These are phyloP conservation scores for Populus pruinosa DNA, from an alignment of 345 rosid genomes.

Conservation along the genomic window DNA sequence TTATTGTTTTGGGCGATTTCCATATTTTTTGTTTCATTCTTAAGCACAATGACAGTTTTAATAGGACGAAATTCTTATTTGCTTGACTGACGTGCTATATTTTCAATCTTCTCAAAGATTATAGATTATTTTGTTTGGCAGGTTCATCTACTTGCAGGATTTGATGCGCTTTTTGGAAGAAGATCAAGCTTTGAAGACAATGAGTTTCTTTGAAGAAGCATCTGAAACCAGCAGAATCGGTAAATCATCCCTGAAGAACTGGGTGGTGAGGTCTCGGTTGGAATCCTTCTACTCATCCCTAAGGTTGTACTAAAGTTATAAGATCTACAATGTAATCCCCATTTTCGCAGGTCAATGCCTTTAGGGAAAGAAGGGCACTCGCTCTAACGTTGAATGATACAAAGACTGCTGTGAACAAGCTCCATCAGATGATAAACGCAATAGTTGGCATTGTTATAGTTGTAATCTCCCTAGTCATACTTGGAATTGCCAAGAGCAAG, in stretches of 20 bases:
- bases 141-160: slow-evolving; percentile 67
- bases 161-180: slow-evolving; percentile 63
- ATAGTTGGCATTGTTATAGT: slow-evolving; percentile 41
- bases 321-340: neutral
- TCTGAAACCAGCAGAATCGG: slow-evolving; percentile 54
- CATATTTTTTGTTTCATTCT: too few species aligned
- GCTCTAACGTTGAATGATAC: slow-evolving; percentile 89
- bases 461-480: slow-evolving; percentile 68
- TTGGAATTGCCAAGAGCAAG: slow-evolving; percentile 68
- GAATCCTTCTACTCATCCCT: neutral
- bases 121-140: slow-evolving; percentile 12
- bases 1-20: neutral
- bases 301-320: neutral
- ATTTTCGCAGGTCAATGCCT: slow-evolving; percentile 61
- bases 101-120: neutral
- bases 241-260: slow-evolving; percentile 70
- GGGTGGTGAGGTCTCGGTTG: slow-evolving; percentile 62
- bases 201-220: slow-evolving; percentile 71
- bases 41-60: too few species aligned
- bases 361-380: slow-evolving; percentile 90
- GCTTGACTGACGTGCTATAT: too few species aligned
- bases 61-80: too few species aligned
- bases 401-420: slow-evolving; percentile 88
- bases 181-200: slow-evolving; percentile 66
- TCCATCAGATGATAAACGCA: slow-evolving; percentile 63